Conservation (phyloP, 1,284 basidiomycete genomes). For the Sutorius eximius region DNA sequence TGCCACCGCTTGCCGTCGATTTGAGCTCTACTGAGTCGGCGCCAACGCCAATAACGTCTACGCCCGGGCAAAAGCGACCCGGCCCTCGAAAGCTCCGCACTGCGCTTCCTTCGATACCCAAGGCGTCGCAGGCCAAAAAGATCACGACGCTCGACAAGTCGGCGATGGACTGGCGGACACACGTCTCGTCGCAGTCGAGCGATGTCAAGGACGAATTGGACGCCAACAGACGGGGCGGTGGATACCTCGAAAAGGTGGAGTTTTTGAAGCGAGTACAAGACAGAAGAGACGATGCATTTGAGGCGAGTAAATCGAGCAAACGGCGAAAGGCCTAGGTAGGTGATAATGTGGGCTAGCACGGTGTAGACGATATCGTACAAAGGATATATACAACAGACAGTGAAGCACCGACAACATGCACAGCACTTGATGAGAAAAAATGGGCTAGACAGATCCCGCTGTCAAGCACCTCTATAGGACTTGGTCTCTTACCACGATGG, state of each 20-base stretch:
- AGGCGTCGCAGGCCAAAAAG: constrained; percentile 61
- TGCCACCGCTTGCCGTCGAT: constrained; percentile 7
- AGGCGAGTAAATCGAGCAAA: constrained; percentile 55
- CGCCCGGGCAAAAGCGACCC: constrained; percentile 41
- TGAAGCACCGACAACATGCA: neutral
- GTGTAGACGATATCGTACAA: constrained; percentile 5
- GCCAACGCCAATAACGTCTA: constrained; percentile 8
- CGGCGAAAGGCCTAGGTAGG: constrained; percentile 44
- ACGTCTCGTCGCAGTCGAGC: constrained; percentile 49
- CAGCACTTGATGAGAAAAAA: neutral
- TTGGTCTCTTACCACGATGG: neutral
- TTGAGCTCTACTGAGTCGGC: constrained; percentile 7
- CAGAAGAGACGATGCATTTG: constrained; percentile 62
- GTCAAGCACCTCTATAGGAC: neutral
- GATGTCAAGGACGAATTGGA: constrained; percentile 68
- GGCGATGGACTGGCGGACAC: constrained; percentile 76
- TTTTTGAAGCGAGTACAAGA: constrained; percentile 75
- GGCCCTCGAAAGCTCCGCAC: constrained; percentile 68
- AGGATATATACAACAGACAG: neutral
- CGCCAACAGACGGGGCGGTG: constrained; percentile 66
- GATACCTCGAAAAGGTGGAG: constrained; percentile 80
- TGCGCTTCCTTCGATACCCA: constrained; percentile 49
- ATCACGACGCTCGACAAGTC: constrained; percentile 81
- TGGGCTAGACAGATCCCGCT: constrained; percentile 2
- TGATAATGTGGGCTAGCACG: neutral